Evolutionary conservation across 768 basidiomycete genomes (phyloP), one percentile per base, ranked within the genome.

Genomic region (Udeniomyces megalosporus): DNA sequence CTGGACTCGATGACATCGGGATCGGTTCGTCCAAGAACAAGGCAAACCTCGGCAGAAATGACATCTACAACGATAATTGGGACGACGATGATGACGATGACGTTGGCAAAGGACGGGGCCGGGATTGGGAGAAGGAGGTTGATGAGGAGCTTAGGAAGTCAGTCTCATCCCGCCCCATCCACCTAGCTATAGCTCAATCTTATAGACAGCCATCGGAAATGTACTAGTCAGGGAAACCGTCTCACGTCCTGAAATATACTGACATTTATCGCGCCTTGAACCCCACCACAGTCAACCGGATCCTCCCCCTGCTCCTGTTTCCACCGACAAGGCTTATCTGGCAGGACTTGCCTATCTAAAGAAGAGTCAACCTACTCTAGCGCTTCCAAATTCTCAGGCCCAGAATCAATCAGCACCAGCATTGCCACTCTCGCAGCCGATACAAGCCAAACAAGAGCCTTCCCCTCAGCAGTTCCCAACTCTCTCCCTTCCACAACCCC

Each of bases 41-140:
- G 49, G 53, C 24, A 15, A 44, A 38, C 35, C 22, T 62, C 48
- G 55, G 35, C 34, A 32, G 48, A 14, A 55, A 24, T 20, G 63
- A 64, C 34, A 64, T 64, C 56, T 64, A 58, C 52, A 64, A 64
- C 42, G 63, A 64, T 46, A 51, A 53, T 45, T 59, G 56, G 49
- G 57, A 64, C 29, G 52, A 62, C 7, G 61, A 55, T 29, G 29
- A 26, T 22, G 46, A 24, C 5, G 44, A 48, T 26, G 46, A 28
- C 32, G 29, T 35, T 15, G 46, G 32, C 8, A 50, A 48, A 26
- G 46, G 47, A 0, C 48, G 50, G 44, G 58, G 58, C 1, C 48
- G 45, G 47, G 58, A 59, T 38, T 59, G 58, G 60, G 63, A 64
- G 48, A 42, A 45, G 12, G 57, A 59, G 26, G 53, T 52, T 31